Evolutionary conservation across 768 basidiomycete genomes (phyloP), one percentile per base, ranked within the genome.

Genomic region (Mycena crocata): DNA sequence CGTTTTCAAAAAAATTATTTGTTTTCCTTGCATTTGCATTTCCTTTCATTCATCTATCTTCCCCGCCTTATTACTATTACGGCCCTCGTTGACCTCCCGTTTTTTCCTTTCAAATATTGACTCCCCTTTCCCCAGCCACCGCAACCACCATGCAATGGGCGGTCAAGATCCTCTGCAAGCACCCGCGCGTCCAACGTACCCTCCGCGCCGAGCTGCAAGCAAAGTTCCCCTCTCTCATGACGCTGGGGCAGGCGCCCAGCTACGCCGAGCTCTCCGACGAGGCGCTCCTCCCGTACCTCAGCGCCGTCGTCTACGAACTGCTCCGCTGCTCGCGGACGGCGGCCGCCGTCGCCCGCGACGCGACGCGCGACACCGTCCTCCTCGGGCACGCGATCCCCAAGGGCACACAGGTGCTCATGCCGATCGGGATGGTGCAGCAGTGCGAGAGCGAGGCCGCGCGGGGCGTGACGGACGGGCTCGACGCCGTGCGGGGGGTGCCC

Each of bases 341-440:
- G 10, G 7, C 64, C 4, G 64, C 45, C 26, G 24, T 57, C 1
- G 34, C 14, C 5, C 64, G 64, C 9, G 64, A 57, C 23, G 35
- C 32, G 12, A 65, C 57, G 21, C 31, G 64, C 64, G 64, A 65
- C 23, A 65, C 64, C 13, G 28, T n/a, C 40, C 24, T 66, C 21
- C 57, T 66, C 8, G 64, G 64, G 34, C 40, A 66, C 31, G 49
- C 42, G 1, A 66, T 66, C 7, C 64, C 64, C 28, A 66, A 66
- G 42, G 64, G 64, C 28, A 66, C 64, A 6, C 56, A n/a, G 19
- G 3, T 66, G 15, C 40, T 44, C 4, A 46, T 59, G 35, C 56
- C 64, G 8, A 60, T 60, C 19, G 58, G 58, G 35, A 60, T 60
- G 58, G 58, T 60, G 31, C 58, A 59, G 46, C 58, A 59, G 58